Evolutionary conservation across 164 flowering plant species (phyloP).

Genomic region (Liquidambar formosana): DNA sequence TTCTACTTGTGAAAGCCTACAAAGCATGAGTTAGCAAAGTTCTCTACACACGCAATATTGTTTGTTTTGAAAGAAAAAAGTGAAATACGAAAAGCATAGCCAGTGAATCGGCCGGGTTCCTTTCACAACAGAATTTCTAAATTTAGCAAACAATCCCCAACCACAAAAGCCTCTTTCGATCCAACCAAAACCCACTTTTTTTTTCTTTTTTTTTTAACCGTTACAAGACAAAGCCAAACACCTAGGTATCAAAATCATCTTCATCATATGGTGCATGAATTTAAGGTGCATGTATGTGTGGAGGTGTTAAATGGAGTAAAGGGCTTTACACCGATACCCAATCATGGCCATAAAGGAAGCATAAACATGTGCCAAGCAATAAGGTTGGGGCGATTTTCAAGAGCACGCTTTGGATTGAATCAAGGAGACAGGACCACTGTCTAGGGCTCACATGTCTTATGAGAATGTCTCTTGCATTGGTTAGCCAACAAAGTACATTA

Average conservation of each 20-base stretch:
- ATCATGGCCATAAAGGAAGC: conserved; percentile 34
- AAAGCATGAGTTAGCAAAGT: not conserved
- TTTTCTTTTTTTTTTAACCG: not conserved
- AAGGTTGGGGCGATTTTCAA: conserved; percentile 50
- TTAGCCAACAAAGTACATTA: conserved; percentile 16
- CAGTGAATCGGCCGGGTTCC: conserved; percentile 4
- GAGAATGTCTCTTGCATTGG: conserved; percentile 76
- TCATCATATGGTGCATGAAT: no score
- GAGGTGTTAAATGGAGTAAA: not conserved
- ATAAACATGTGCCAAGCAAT: conserved; percentile 63
- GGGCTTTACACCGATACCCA: not conserved
- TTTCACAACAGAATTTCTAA: conserved; percentile 16
- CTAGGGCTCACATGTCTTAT: conserved; percentile 38
- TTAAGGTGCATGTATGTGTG: not conserved
- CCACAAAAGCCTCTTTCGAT: not conserved
- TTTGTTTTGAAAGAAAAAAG: not conserved
- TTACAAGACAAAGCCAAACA: not conserved
- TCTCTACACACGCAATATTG: not conserved
- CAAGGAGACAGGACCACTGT: conserved; percentile 77
- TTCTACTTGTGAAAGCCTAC: not conserved
- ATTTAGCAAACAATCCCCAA: conserved; percentile 8
- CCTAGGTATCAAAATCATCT: not conserved
- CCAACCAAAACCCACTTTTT: conserved; percentile 4
- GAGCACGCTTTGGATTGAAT: conserved; percentile 91
- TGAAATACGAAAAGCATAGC: not conserved